Base-by-base conservation (phyloP, 352 stramenopile species). In the Globisporangium recalcitrans region DNA sequence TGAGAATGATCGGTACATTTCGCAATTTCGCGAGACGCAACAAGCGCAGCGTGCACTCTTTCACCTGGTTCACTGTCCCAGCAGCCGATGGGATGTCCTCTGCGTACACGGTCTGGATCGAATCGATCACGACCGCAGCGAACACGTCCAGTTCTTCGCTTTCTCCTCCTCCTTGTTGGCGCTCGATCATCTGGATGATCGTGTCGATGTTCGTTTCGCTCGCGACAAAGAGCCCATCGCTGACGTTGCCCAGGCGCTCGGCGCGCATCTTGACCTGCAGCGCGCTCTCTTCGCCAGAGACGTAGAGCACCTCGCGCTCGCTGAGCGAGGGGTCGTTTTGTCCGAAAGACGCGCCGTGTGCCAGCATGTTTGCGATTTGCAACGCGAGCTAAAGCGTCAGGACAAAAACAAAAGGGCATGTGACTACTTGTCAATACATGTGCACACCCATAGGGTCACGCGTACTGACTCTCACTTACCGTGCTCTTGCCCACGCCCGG, bases 201-300 rank as follows among this genome's bases (percentile, higher is more conserved):
- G 69, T 68, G 61, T 96, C 85, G 21, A 95, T 72, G 63, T 93
- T 93, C 32, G 84, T 93, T 72, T 96, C 85, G 44, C 80, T 94
- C 4, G 80, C 83, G 26, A 95, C 86, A 52, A 85, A 93, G 22
- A 95, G 68, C 53, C 73, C 72, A 53, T 89, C 65, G 55, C 72
- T 78, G 3, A 89, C 56, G 0, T 88, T 79, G 16, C 80, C 88
- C 27, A 98, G 80, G 0, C 96, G 77, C 51, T 95, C 74, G 3
- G 95, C 96, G 44, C 96, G 78, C 68, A 96, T 91, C 51, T 95
- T 96, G 62, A 99, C 91, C 73, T 99, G 97, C 36, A 91, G 71
- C n/a, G 92, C 76, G 62, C 93, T 98, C 68, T 99, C 97, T 77
- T 99, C 97, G 22, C 97, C 97, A 2, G 94, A 98, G 4, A 98